Evolutionary conservation across 2,329 filamentous ascomycete genomes (phyloP), one percentile per base, ranked within the genome.

Genomic region (Stemphylium lycopersici): DNA sequence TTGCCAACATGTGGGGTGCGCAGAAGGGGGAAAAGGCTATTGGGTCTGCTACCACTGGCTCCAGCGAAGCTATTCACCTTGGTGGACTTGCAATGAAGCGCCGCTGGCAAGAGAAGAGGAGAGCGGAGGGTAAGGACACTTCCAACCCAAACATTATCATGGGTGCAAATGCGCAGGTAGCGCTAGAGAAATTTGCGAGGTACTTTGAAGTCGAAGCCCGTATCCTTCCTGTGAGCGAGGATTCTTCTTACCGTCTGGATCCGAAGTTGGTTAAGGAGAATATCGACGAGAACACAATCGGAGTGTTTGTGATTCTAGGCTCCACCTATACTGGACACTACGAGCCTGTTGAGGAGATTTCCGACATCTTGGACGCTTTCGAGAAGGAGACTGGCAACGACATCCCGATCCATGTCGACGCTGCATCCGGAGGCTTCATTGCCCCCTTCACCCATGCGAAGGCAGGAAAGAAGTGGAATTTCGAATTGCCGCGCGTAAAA

Each of bases 251-350:
- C 67, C 77, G 86, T 29, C 78, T 90, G 6, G 87, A 90, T 61
- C 84, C 87, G 0, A 79, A 84, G 3, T 73, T 86, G 22, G 85
- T 90, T 1, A 84, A 82, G 65, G 70, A 90, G 63, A 87, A 88
- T 58, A 81, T 90, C 31, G 87, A 91, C 57, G 88, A 90, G 73
- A 90, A 90, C 62, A 91, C 88, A 0, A 90, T 91, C 62, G 88
- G 88, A n/a, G 78, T 91, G 0, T 90, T 89, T 65, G 85, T 88
- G 0, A 90, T 90, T 48, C 67, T 91, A 4, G 88, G 88, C 3
- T 87, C 82, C 45, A 91, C 88, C 0, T 91, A 90, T 62, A 91
- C 88, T 0, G 88, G 88, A 0, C 87, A 90, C 66, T 90, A 87
- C 58, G 88, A 90, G 72, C 87, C 87, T 0, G 87, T 90, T 0